Base-by-base conservation (phyloP, 164 flowering plant species). In the Vitis riparia region DNA sequence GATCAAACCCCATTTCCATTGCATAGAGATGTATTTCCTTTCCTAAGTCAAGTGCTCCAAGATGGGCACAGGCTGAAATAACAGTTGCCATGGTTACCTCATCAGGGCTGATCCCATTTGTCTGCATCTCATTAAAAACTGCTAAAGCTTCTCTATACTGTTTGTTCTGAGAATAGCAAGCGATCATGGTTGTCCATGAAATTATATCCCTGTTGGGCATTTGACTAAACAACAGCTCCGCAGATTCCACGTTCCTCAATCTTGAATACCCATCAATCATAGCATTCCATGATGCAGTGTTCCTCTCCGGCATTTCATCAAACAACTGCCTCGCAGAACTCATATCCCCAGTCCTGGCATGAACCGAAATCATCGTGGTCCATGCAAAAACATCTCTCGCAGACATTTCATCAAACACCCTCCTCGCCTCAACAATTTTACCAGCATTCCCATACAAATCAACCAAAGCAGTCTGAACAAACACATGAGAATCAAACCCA, bases 101-200 rank as follows among this genome's bases (percentile, higher is more conserved):
- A 75, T 89, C 94, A 3, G 97, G 90, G 23, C 51, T 70, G 8
- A 87, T 70, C 49, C 85, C 87, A 14, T 63, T 69, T 8, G 8
- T 53, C 61, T 69, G 82, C 97, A 91, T 91, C 59, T 79, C 84
- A 66, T 76, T 51, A 70, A 87, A 91, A 44, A 82, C 69, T 8
- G 59, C 69, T 11, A 93, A 49, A 3, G 92, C 97, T 75, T 86
- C 88, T 60, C 63, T 62, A 59, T 74, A 87, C 17, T 58, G 66
- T 73, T 81, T 77, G 52, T 78, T 82, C 63, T 80, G 88, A 65
- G 95, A 80, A 75, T 88, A 93, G 71, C 91, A 84, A 16, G 76
- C 71, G 63, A 91, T 91, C 97, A 93, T 89, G 3, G 92, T 82
- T 0, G 97, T 91, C 98, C 98, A 93, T 11, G 98, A 82, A 23